A percentile compares a stretch with the other conserved stretches of the same genome.
Evolutionary conservation across 177 flowering plant species (phyloP).

Genomic region (Vitis hybrid): DNA sequence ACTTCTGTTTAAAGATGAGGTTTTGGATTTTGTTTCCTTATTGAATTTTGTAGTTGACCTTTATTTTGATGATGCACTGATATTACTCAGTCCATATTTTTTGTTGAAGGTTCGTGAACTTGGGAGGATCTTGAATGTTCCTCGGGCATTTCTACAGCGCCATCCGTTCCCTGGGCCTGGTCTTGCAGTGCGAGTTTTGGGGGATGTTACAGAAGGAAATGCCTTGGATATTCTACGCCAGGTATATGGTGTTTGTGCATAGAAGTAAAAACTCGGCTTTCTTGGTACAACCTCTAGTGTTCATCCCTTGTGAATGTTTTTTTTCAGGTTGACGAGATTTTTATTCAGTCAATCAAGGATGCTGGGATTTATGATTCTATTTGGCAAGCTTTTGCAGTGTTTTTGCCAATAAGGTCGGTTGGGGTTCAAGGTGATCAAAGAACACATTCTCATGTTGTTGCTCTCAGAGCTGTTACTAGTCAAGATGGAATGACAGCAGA

Average conservation of each 20-base stretch:
- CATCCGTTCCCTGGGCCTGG: constrained; percentile 99
- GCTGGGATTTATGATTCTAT: constrained; percentile 91
- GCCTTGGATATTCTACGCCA: constrained; percentile 80
- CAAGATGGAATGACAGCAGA: constrained; percentile 60
- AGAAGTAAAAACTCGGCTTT: neutral
- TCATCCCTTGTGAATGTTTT: neutral
- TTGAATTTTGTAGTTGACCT: neutral
- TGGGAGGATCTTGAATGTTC: constrained; percentile 84
- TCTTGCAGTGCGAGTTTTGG: constrained; percentile 91
- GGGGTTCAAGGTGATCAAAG: constrained; percentile 99
- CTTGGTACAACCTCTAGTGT: neutral
- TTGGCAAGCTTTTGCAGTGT: constrained; percentile 99
- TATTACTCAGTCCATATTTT: constrained; percentile 2
- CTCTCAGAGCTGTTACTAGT: constrained; percentile 62
- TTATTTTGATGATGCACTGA: neutral
- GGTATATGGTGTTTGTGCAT: constrained; percentile 36
- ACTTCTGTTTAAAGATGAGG: constrained; percentile 98
- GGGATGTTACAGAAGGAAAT: constrained; percentile 90
- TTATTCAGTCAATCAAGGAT: constrained; percentile 87
- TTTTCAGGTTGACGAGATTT: constrained; percentile 93
- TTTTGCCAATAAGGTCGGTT: constrained; percentile 74
- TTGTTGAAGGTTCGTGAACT: constrained; percentile 73
- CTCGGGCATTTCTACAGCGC: constrained; percentile 75
- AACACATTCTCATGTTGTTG: constrained; percentile 89
- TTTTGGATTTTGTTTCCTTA: constrained; percentile 16